A percentile compares a stretch with the other conserved stretches of the same genome.
These are phyloP conservation scores for Cordyceps cateniannulata DNA, from an alignment of 2,329 filamentous ascomycete genomes.

Conservation along the genomic window DNA sequence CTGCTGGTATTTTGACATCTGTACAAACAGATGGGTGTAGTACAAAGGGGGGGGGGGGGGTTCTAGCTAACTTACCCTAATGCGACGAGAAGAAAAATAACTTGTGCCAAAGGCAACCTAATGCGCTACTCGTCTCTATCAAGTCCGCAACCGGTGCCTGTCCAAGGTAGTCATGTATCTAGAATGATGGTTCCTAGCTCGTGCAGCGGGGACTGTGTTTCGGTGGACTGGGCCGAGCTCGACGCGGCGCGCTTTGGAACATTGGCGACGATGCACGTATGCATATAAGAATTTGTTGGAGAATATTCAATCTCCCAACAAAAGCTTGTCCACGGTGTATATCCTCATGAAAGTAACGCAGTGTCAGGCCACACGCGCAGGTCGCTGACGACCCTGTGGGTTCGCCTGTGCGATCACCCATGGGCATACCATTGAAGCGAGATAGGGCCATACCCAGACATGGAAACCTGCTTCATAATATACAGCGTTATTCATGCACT, in stretches of 20 bases:
- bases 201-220: not conserved
- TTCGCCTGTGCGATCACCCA: not conserved
- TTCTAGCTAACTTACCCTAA: too few species aligned
- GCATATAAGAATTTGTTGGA: not conserved
- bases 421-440: not conserved
- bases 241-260: not conserved
- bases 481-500: not conserved
- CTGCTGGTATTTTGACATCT: too few species aligned
- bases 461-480: not conserved
- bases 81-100: not conserved
- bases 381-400: not conserved
- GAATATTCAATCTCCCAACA: not conserved
- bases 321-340: not conserved
- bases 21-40: too few species aligned
- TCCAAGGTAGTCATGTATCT: not conserved
- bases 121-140: not conserved
- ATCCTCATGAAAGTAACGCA: not conserved
- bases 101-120: not conserved
- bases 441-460: not conserved
- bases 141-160: not conserved
- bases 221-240: not conserved
- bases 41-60: too few species aligned
- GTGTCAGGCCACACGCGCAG: not conserved
- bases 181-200: not conserved
- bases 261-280: not conserved